These are phyloP conservation scores for Fennellomyces sp. DNA, from an alignment of 371 early-diverging fungal species.

Conservation along the genomic window DNA sequence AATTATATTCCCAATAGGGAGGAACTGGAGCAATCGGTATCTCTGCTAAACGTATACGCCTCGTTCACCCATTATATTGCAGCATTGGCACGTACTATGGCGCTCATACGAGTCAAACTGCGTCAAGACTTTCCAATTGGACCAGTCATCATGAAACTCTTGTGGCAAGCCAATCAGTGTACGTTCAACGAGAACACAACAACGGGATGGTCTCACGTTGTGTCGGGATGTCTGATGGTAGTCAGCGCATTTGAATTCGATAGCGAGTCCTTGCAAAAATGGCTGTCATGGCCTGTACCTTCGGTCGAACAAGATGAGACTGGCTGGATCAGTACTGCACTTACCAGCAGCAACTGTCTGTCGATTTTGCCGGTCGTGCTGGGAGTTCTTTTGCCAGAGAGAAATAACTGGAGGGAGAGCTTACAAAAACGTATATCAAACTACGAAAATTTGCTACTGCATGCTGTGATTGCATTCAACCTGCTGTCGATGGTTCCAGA, in stretches of 20 bases:
- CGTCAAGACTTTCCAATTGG: conserved; percentile 23
- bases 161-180: conserved; percentile 2
- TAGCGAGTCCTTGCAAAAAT: conserved; percentile 19
- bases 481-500: neutral
- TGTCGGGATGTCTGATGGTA: conserved; percentile 27
- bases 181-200: neutral
- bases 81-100: conserved; percentile 24
- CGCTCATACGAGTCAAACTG: conserved; percentile 27
- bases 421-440: neutral
- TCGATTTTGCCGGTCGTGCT: conserved; percentile 14
- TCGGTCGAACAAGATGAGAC: neutral
- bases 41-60: conserved; percentile 18
- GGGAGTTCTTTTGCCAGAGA: neutral
- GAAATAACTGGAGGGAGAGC: neutral
- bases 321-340: neutral
- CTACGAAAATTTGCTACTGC: neutral
- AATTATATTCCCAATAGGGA: neutral
- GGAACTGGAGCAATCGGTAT: neutral
- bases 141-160: conserved; percentile 21
- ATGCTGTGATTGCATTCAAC: neutral
- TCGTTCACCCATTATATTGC: conserved; percentile 29
- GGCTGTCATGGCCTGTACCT: conserved; percentile 24
- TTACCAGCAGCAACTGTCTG: neutral
- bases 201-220: conserved; percentile 25
- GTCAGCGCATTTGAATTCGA: conserved; percentile 30